A percentile compares a stretch with the other conserved stretches of the same genome.
phyloP scores from a whole-genome alignment of 2,329 filamentous ascomycete genomes.

The Biscogniauxia marginata region DNA sequence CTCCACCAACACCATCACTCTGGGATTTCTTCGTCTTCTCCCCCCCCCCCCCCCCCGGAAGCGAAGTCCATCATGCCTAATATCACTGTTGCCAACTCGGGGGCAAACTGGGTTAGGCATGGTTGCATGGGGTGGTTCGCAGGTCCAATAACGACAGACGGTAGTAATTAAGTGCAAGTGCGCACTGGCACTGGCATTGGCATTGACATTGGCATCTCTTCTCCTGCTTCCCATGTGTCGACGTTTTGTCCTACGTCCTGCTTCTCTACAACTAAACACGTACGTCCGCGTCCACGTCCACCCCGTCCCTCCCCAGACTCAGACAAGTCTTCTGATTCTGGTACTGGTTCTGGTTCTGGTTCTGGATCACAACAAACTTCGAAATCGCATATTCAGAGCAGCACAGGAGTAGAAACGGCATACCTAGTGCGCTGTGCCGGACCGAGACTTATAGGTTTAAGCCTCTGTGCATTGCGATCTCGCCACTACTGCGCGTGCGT shows the following conservation, averaged over 20 bases:
- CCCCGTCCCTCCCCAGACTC: neutral
- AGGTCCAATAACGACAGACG: slow-evolving; percentile 25
- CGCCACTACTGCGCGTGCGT: neutral
- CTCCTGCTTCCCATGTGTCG: slow-evolving; percentile 11
- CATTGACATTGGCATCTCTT: slow-evolving; percentile 9
- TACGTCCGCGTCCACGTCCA: neutral
- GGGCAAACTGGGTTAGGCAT: slow-evolving; percentile 24
- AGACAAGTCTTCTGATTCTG: neutral
- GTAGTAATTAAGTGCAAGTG: slow-evolving; percentile 22
- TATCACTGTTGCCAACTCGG: slow-evolving; percentile 20
- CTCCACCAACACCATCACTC: slow-evolving; percentile 3
- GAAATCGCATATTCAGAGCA: neutral
- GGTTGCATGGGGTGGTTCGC: slow-evolving; percentile 21
- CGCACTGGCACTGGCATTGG: slow-evolving; percentile 12
- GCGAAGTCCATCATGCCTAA: slow-evolving; percentile 23
- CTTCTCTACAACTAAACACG: too few relatives aligned
- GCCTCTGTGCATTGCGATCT: too few relatives aligned
- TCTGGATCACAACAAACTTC: neutral
- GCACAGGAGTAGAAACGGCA: neutral
- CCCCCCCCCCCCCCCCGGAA: too few relatives aligned
- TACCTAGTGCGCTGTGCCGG: neutral
- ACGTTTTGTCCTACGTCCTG: neutral
- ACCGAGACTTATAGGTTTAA: neutral
- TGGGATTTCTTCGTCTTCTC: slow-evolving; percentile 2
- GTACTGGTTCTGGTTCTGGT: too few relatives aligned